Conservation (phyloP, 1,284 basidiomycete genomes). For the Sporisorium scitamineum region DNA sequence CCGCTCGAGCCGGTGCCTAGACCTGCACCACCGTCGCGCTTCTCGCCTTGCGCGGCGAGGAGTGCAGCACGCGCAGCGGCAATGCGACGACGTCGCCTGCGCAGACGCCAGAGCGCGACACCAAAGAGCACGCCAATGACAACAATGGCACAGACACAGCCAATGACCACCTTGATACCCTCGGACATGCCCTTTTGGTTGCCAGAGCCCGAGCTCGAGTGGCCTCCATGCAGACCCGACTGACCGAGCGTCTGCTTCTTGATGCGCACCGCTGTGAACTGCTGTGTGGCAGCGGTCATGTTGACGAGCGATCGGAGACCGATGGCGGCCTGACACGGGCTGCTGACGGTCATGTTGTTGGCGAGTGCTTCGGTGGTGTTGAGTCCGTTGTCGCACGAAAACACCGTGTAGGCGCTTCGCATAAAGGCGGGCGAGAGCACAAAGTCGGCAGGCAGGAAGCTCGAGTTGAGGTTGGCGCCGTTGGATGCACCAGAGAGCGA, state of each 20-base stretch:
- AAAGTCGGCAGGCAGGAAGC: constrained; percentile 56
- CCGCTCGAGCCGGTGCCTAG: constrained; percentile 10
- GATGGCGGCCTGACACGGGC: constrained; percentile 49
- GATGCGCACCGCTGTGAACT: constrained; percentile 61
- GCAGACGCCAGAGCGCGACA: constrained; percentile 52
- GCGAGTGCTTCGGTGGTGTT: constrained; percentile 22
- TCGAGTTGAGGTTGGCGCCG: constrained; percentile 34
- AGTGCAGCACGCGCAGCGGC: constrained; percentile 44
- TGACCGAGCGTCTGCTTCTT: constrained; percentile 56
- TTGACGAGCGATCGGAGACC: constrained; percentile 57
- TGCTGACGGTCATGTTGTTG: constrained; percentile 29
- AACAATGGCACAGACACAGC: constrained; percentile 51
- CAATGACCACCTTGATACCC: constrained; percentile 60
- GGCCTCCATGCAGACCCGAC: constrained; percentile 32
- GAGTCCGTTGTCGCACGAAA: constrained; percentile 52
- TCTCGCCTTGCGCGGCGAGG: constrained; percentile 28
- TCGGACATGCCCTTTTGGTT: constrained; percentile 52
- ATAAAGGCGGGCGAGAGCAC: constrained; percentile 60
- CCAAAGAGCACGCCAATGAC: constrained; percentile 54
- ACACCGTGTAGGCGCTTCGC: constrained; percentile 61
- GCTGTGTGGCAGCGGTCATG: constrained; percentile 44
- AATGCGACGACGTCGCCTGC: constrained; percentile 36
- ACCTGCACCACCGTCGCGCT: constrained; percentile 7
- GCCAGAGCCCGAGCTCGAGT: constrained; percentile 23
- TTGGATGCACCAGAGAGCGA: constrained; percentile 39